phyloP scores from a whole-genome alignment of 2,329 filamentous ascomycete genomes.

The Cercospora sojina region DNA sequence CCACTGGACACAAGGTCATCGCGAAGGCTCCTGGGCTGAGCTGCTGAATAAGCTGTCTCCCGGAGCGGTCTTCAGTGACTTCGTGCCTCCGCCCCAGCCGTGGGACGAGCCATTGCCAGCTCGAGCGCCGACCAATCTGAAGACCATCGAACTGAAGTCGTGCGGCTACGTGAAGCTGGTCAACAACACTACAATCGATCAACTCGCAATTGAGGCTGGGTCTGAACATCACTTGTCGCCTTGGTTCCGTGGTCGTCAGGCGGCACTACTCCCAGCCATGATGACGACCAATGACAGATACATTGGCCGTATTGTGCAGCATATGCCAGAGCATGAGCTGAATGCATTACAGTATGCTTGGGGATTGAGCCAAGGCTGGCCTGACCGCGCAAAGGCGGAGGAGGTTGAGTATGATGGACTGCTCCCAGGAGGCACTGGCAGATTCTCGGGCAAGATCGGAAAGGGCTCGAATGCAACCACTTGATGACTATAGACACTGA shows the following conservation, averaged over 20 bases:
- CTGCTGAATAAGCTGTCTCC: slow-evolving; percentile 54
- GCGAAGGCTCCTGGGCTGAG: slow-evolving; percentile 52
- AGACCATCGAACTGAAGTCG: slow-evolving; percentile 55
- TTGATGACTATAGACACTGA: not conserved
- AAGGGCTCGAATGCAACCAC: not conserved
- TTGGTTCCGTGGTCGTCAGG: slow-evolving; percentile 37
- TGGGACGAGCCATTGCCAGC: slow-evolving; percentile 29
- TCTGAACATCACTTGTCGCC: slow-evolving; percentile 20
- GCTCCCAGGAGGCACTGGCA: slow-evolving; percentile 43
- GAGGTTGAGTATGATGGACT: slow-evolving; percentile 46
- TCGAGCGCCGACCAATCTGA: slow-evolving; percentile 38
- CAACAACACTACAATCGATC: slow-evolving; percentile 35
- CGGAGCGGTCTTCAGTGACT: slow-evolving; percentile 45
- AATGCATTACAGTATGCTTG: slow-evolving; percentile 34
- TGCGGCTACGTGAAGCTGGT: slow-evolving; percentile 59
- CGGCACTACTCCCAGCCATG: slow-evolving; percentile 40
- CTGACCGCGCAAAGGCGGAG: slow-evolving; percentile 34
- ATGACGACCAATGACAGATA: slow-evolving; percentile 39
- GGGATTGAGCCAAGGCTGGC: slow-evolving; percentile 38
- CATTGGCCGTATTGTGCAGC: slow-evolving; percentile 44
- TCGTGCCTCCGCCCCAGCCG: slow-evolving; percentile 38
- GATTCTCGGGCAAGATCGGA: slow-evolving; percentile 37
- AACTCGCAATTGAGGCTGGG: slow-evolving; percentile 36
- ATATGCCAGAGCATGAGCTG: slow-evolving; percentile 38
- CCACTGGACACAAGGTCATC: slow-evolving; percentile 40